Conservation (phyloP, 768 basidiomycete genomes). For the Hortiboletus campestris region DNA sequence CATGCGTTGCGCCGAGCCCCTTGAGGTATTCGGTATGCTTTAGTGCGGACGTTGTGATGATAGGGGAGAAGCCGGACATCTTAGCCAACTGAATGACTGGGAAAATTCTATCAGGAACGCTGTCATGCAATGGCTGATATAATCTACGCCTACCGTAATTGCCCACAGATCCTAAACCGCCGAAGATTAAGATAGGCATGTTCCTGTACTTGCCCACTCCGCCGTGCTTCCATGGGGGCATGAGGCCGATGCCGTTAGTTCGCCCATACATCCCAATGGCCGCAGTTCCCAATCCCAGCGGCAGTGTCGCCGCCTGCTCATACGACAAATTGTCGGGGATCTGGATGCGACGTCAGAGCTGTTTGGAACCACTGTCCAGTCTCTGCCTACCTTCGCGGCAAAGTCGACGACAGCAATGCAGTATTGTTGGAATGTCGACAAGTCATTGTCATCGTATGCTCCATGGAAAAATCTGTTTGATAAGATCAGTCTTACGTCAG, state of each 20-base stretch:
- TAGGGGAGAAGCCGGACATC: constrained; percentile 40
- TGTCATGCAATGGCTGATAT: constrained; percentile 5
- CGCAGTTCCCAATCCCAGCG: constrained; percentile 48
- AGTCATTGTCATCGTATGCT: constrained; percentile 36
- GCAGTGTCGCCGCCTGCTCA: constrained; percentile 49
- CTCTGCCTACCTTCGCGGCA: constrained; percentile 36
- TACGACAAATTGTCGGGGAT: constrained; percentile 47
- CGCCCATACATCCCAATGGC: constrained; percentile 48
- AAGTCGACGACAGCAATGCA: constrained; percentile 40
- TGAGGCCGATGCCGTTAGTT: constrained; percentile 41
- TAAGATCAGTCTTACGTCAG: constrained; percentile 24
- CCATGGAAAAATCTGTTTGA: constrained; percentile 41
- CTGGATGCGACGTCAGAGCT: constrained; percentile 27
- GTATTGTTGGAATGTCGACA: constrained; percentile 46
- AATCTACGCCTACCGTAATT: constrained; percentile 41
- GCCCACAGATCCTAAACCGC: constrained; percentile 49
- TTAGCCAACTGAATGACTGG: constrained; percentile 40
- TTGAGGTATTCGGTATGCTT: constrained; percentile 37
- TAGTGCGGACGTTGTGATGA: constrained; percentile 35
- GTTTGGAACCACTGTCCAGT: not conserved
- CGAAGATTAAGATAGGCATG: constrained; percentile 46
- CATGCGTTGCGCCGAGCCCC: constrained; percentile 33
- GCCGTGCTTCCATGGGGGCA: constrained; percentile 37
- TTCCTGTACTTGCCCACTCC: constrained; percentile 42
- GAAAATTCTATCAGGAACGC: constrained; percentile 14